Evolutionary conservation across 805 yeast genomes (phyloP), one percentile per base, ranked within the genome.

Genomic region (Scheffersomyces spartinae): DNA sequence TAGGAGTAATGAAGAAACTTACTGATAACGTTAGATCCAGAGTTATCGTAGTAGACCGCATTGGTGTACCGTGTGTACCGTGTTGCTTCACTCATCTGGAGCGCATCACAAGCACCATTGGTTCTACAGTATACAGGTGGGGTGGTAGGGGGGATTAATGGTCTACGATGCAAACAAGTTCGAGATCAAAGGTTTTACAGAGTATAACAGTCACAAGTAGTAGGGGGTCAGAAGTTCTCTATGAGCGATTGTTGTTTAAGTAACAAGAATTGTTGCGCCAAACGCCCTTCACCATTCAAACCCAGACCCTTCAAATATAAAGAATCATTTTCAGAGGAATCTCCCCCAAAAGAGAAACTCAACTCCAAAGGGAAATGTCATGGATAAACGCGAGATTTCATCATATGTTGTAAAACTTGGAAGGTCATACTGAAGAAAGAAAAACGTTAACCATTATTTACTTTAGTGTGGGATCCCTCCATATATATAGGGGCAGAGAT

Each of bases 381-480:
- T 43, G 62, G 42, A 46, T 37, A 46, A 39, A 70, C 74, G 74
- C 66, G 63, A 66, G 70, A 52, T 55, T 62, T 69, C 76, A 69
- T 69, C 76, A 69, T 66, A 38, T 55, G 49, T 60, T 63, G 55
- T 66, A 64, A 68, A 69, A 69, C 73, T 68, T 68, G 71, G 76
- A 71, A 69, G 73, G 76, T 66, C 71, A 67, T 67, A 61, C 47
- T 23, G 52, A 49, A 37, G 43, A 39, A 33, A 28, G 20, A 47
- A 45, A 44, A 30, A 9, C 13, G 16, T 25, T 13, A 21, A 21
- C 11, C 7, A 7, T 9, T 7, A 7, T 19, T 19, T 12, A 19
- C 8, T 20, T 5, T 11, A 27, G 25, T 15, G 30, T 23, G 24
- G 15, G 27, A 16, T 19, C n/a, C 14, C 18, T 27, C 12, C 24